Evolutionary conservation across 2,329 filamentous ascomycete genomes (phyloP), one percentile per base, ranked within the genome.

Genomic region (Raffaelea ambrosiae): DNA sequence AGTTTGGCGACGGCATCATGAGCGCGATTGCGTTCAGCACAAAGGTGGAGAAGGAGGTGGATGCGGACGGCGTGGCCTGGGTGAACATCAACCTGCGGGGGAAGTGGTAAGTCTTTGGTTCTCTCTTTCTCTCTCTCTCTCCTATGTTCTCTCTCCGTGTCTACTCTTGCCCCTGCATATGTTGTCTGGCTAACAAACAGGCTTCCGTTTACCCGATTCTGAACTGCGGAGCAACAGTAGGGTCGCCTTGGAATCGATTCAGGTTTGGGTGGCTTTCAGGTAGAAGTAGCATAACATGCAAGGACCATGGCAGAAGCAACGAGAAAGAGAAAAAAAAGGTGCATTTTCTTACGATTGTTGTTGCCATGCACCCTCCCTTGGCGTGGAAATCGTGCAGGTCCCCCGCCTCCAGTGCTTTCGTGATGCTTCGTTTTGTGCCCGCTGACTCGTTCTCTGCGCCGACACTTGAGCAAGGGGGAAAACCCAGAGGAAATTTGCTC

Each of bases 1-100:
- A 96, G 74, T 89, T 88, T 61, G 86, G 86, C 0, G 86, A 90
- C 62, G 91, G 91, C 1, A 97, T 97, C 61, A 96, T 97, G 91
- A 95, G 88, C 62, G 91, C 90, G 1, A 95, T 96, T 61, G 81
- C 82, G 16, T 96, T 95, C 65, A 86, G 81, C 46, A 95, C 88
- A 0, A 88, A 88, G 61, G 86, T 97, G 3, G 88, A 96, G 64
- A 95, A 94, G 77, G 91, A 97, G 76, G 82, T 83, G 1, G 91
- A 96, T 63, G 81, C 85, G 51, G 79, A 86, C 58, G 90, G 89
- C 4, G 76, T 79, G 46, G 73, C 84, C 7, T 95, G 88, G 88
- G 88, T 85, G 4, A 81, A 89, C 57, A 94, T 95, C 56, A 90
- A 86, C 3, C 60, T 90, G 58, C 79, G 83, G 57, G 87, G 88